Base-by-base conservation (phyloP, 108 stramenopile species). In the Epipyxis sp. region DNA sequence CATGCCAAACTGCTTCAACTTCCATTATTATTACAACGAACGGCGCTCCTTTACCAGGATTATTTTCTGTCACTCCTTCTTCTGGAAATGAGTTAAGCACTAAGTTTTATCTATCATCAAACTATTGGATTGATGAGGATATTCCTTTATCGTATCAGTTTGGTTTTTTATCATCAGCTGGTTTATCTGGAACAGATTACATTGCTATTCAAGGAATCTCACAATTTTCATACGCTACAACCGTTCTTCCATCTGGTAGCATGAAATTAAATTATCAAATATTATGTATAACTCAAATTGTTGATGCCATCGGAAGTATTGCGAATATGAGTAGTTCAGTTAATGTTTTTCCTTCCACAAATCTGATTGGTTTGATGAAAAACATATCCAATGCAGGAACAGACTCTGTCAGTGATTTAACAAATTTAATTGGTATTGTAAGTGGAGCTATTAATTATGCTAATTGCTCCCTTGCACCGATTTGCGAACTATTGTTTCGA, bases 121-220 rank as follows among this genome's bases (percentile, higher is more conserved):
- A 16, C 30, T 65, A 65, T 32, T 65, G 61, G 61, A 65, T 65
- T 65, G 61, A 65, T 65, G 61, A 65, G 20, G 61, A 65, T 65
- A 32, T 65, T 16, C 61, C 61, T 32, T 65, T 65, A 32, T 65
- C 61, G 20, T 65, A 65, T 65, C 61, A 65, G 61, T 65, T 65
- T 65, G 61, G 61, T 16, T 65, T 32, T 32, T 32, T 65, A 32
- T 32, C 20, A 65, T n/a, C n/a, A n/a, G n/a, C n/a, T n/a, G n/a
- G n/a, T n/a, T 65, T 32, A 16, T 65, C 34, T 32, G 30, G 30
- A 65, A 65, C 61, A 16, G 61, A 16, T 32, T 32, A 32, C 61
- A 16, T 65, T 65, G 61, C 61, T 32, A 32, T 65, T 65, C 61
- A 65, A 65, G 34, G 61, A 32, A 16, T 16, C 20, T 65, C 61